Conservation (phyloP, 2,329 filamentous ascomycete species). For the Fusarium beomiforme region DNA sequence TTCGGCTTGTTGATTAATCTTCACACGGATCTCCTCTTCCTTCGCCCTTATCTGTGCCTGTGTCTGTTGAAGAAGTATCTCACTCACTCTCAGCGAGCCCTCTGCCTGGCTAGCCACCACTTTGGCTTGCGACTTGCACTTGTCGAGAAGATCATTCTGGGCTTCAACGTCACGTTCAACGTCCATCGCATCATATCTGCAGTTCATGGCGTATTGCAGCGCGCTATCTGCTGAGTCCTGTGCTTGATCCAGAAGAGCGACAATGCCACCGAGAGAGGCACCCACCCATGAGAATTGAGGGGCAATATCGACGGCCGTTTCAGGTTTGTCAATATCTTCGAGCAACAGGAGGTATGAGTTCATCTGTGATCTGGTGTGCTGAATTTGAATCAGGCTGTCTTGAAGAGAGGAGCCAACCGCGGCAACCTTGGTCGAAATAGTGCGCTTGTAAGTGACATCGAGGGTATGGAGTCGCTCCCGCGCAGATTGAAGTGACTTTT, state of each 20-base stretch:
- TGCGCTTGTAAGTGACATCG: background rate
- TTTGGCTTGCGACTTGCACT: background rate
- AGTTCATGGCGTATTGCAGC: background rate
- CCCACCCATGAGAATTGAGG: background rate
- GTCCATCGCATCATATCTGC: background rate
- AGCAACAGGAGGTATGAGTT: background rate
- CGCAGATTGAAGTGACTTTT: background rate
- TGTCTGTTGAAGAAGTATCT: background rate
- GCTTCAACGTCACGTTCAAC: background rate
- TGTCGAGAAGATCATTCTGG: background rate
- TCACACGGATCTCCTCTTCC: background rate
- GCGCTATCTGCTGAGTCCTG: background rate
- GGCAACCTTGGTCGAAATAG: background rate
- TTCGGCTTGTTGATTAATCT: background rate
- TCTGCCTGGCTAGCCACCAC: background rate
- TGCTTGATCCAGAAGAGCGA: background rate
- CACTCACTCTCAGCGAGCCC: background rate
- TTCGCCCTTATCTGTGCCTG: background rate
- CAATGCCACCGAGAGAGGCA: background rate
- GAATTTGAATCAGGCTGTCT: background rate
- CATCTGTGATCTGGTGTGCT: background rate
- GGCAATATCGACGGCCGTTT: background rate
- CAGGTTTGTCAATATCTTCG: background rate
- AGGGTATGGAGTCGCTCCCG: background rate
- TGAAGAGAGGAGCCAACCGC: background rate